Conservation (phyloP, 2,329 filamentous ascomycete species). For the Botrytis hyacinthi region DNA sequence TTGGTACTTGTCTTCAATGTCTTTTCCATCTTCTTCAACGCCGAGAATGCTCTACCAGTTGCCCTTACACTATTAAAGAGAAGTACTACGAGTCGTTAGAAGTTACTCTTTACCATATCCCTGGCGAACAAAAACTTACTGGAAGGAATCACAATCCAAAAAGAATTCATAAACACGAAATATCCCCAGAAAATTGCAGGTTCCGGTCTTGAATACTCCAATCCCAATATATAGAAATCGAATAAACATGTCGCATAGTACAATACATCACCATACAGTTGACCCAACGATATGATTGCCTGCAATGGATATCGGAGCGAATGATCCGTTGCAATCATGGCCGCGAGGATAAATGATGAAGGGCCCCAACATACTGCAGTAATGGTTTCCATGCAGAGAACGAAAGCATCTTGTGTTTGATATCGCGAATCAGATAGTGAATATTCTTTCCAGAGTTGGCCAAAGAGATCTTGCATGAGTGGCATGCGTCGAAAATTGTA, state of each 20-base stretch:
- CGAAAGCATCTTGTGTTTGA: slow-evolving; percentile 50
- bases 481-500: slow-evolving; percentile 46
- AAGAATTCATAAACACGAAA: background rate
- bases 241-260: background rate
- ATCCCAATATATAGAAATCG: background rate
- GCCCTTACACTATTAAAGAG: background rate
- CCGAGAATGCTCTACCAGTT: background rate
- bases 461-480: slow-evolving; percentile 45
- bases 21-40: background rate
- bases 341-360: background rate
- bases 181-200: background rate
- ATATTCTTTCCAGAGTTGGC: slow-evolving; percentile 59
- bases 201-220: slow-evolving; percentile 6
- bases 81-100: background rate
- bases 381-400: slow-evolving; percentile 54
- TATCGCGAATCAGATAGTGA: slow-evolving; percentile 56
- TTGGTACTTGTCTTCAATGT: background rate
- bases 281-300: background rate
- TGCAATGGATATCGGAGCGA: background rate
- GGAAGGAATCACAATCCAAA: background rate
- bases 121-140: background rate
- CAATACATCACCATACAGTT: background rate
- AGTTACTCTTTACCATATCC: background rate
- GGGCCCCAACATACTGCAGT: slow-evolving; percentile 42
- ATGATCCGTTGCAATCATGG: background rate